phyloP scores from a whole-genome alignment of 2,329 filamentous ascomycete genomes.

The Rugonectria rugulosa region DNA sequence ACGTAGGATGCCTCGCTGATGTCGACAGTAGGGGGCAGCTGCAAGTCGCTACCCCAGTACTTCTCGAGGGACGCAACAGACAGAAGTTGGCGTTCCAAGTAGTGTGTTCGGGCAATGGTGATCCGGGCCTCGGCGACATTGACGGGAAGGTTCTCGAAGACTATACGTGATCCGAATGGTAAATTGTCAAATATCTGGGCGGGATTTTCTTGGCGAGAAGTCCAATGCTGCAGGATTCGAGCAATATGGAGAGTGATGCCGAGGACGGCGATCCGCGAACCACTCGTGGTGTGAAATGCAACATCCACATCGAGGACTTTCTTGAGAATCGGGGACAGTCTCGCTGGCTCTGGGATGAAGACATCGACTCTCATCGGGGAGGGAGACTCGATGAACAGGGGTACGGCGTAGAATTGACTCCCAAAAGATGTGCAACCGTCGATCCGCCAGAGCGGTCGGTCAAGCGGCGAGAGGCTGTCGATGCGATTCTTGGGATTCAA shows the following conservation, averaged over 20 bases:
- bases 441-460: conserved; percentile 61
- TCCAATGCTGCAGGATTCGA: conserved; percentile 62
- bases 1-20: conserved; percentile 58
- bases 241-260: conserved; percentile 63
- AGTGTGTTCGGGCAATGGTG: conserved; percentile 56
- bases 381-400: conserved; percentile 56
- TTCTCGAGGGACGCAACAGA: conserved; percentile 50
- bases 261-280: conserved; percentile 54
- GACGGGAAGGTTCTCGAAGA: conserved; percentile 59
- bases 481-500: conserved; percentile 69
- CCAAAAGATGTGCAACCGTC: conserved; percentile 65
- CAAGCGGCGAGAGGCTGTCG: conserved; percentile 58
- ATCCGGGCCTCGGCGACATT: conserved; percentile 56
- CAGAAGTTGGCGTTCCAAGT: conserved; percentile 61
- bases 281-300: conserved; percentile 64
- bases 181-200: conserved; percentile 50
- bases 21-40: conserved; percentile 57
- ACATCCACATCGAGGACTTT: conserved; percentile 55
- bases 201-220: conserved; percentile 41
- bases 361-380: conserved; percentile 65
- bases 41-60: conserved; percentile 53
- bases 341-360: conserved; percentile 61
- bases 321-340: conserved; percentile 51
- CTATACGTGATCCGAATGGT: conserved; percentile 66
- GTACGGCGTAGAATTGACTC: conserved; percentile 64